Evolutionary conservation across 352 stramenopile species (phyloP).

Genomic region (Vaucheria bursata): DNA sequence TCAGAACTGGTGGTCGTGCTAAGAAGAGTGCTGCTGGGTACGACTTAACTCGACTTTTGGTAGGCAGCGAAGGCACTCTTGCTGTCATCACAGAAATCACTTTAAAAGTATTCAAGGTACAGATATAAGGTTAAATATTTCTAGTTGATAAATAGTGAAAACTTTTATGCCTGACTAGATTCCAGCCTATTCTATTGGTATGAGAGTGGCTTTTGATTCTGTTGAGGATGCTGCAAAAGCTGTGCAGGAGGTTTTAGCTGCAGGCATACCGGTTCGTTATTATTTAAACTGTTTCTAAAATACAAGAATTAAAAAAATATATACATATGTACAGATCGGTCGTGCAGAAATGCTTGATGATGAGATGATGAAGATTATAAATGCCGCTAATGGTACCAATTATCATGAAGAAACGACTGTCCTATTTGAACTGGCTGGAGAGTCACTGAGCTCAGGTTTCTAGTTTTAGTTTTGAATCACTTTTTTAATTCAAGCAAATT

Average conservation of each 20-base stretch:
- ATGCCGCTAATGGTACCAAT: constrained; percentile 53
- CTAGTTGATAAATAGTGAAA: constrained; percentile 75
- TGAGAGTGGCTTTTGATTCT: constrained; percentile 73
- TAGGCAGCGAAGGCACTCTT: constrained; percentile 84
- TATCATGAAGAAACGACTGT: constrained; percentile 72
- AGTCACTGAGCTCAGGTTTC: not conserved
- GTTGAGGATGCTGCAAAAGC: constrained; percentile 66
- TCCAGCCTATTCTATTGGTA: constrained; percentile 25
- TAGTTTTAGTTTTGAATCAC: not conserved
- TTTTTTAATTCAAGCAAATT: not conserved
- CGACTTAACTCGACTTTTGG: constrained; percentile 85
- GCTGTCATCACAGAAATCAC: constrained; percentile 83
- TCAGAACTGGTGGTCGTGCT: constrained; percentile 73
- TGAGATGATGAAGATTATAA: constrained; percentile 60
- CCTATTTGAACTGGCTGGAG: constrained; percentile 77
- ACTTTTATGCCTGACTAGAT: constrained; percentile 30
- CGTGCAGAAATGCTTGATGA: constrained; percentile 64
- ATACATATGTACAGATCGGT: constrained; percentile 45
- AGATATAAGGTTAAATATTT: too few species aligned
- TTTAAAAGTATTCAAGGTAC: constrained; percentile 67
- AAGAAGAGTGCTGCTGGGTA: constrained; percentile 94
- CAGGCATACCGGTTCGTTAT: not conserved
- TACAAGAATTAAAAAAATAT: not conserved
- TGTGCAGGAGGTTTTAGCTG: constrained; percentile 47
- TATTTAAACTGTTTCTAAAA: too few species aligned